Base-by-base conservation (phyloP, 78 protist genomes). In the Tieghemostelium lacteum region DNA sequence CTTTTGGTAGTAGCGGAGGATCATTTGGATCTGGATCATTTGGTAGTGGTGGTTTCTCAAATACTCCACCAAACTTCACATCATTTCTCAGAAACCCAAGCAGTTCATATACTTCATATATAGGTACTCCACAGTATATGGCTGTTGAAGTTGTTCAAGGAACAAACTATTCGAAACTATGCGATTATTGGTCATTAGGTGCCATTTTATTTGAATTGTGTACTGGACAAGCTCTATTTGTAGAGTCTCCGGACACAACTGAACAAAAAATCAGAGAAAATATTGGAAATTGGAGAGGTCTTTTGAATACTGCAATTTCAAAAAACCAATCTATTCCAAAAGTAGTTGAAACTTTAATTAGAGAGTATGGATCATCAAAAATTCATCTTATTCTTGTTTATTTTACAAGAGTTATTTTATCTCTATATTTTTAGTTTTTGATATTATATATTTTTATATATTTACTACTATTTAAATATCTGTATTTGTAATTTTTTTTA, bases 101-200 rank as follows among this genome's bases (percentile, higher is more conserved):
- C 42, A 36, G 36, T 58, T 80, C 89, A 19, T 80, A 80, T 42
- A 80, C 89, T 14, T 55, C 73, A 1, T 80, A 80, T 60, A 58
- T 80, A 69, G 89, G 89, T 65, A 80, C 89, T 36, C 89, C 89
- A 37, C 89, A 80, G 39, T 80, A 80, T 69, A 80, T 80, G 89
- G 89, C 89, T 10, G 89, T 80, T 39, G 89, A 80, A 60, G 89
- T 80, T 49, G 89, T 80, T 8, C 89, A 80, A 80, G 89, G 89
- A 36, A 64, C 58, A 29, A 29, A 54, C 36, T 80, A 80, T 69
- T 80, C 89, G 5, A 80, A 80, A 31, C 61, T 80, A 26, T 80
- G 89, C 20, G 89, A 80, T n/a, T 80, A 67, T 67, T 80, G 89
- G 89, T 80, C 89, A 58, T 39, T 80, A 12, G 89, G 89, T 31